These are phyloP conservation scores for Pseudogymnoascus sp. DNA, from an alignment of 2,329 filamentous ascomycete genomes.

Conservation along the genomic window DNA sequence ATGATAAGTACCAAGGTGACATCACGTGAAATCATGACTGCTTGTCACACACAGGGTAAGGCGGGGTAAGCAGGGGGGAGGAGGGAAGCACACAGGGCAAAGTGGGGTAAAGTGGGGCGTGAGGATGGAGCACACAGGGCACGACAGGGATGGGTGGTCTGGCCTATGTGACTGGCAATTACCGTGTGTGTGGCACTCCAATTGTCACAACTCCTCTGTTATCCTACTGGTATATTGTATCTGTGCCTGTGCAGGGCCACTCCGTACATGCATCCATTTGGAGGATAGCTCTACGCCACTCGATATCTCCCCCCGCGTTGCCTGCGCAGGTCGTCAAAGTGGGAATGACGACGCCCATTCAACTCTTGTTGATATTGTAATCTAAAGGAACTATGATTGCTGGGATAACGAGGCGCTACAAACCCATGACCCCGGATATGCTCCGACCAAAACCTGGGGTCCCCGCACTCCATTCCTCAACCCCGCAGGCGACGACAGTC, in stretches of 20 bases:
- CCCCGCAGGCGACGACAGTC: neutral
- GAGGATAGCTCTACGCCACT: neutral
- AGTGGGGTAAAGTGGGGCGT: conserved; percentile 14
- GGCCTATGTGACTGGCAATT: neutral
- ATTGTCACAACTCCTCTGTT: neutral
- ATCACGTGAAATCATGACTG: neutral
- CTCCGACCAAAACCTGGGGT: neutral
- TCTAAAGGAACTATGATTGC: neutral
- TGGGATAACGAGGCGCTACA: neutral
- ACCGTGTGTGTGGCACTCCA: neutral
- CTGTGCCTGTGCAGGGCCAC: neutral
- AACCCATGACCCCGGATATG: neutral
- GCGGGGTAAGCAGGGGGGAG: neutral
- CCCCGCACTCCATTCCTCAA: neutral
- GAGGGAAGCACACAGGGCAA: conserved; percentile 13
- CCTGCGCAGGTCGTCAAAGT: neutral
- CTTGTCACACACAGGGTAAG: neutral
- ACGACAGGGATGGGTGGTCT: neutral
- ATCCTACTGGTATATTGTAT: neutral
- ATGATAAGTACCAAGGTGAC: neutral
- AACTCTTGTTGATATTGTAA: neutral
- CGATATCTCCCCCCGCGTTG: neutral
- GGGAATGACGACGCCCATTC: neutral
- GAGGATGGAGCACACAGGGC: neutral
- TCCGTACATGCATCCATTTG: neutral